These are phyloP conservation scores for Saturnispora ahearnii DNA, from an alignment of 805 yeast genomes.

Conservation along the genomic window DNA sequence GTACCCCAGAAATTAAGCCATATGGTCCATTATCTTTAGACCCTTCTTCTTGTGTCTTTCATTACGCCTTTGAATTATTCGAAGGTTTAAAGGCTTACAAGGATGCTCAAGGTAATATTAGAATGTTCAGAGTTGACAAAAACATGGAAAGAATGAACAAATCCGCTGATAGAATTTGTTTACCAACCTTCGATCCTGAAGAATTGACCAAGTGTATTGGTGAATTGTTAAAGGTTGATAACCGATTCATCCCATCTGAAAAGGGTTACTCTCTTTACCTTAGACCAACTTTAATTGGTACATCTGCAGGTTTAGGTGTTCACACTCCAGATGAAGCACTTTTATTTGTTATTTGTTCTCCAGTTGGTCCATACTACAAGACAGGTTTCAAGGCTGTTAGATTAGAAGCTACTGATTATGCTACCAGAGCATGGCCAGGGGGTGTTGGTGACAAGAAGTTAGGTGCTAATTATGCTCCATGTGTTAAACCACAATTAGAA, in stretches of 20 bases:
- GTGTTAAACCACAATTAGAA: constrained; percentile 80
- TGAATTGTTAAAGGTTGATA: constrained; percentile 65
- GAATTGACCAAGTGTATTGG: constrained; percentile 70
- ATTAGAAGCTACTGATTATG: constrained; percentile 90
- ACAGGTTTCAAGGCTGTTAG: constrained; percentile 94
- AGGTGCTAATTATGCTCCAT: constrained; percentile 97
- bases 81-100: constrained; percentile 94
- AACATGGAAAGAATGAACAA: constrained; percentile 88
- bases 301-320: constrained; percentile 83
- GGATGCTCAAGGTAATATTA: constrained; percentile 51
- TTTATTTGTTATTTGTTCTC: constrained; percentile 81
- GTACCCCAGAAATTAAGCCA: constrained; percentile 77
- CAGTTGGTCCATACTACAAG: constrained; percentile 93
- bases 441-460: constrained; percentile 94
- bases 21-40: constrained; percentile 69
- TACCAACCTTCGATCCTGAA: constrained; percentile 77
- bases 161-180: constrained; percentile 80
- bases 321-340: constrained; percentile 73
- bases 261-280: constrained; percentile 86
- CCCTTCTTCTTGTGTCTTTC: constrained; percentile 87
- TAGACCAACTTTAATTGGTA: constrained; percentile 94
- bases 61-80: constrained; percentile 89
- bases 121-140: constrained; percentile 85
- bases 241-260: constrained; percentile 72
- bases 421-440: constrained; percentile 99